A percentile compares a stretch with the other conserved stretches of the same genome.
phyloP scores from a whole-genome alignment of 176 grass and related monocot species.

The Oryza brachyantha region DNA sequence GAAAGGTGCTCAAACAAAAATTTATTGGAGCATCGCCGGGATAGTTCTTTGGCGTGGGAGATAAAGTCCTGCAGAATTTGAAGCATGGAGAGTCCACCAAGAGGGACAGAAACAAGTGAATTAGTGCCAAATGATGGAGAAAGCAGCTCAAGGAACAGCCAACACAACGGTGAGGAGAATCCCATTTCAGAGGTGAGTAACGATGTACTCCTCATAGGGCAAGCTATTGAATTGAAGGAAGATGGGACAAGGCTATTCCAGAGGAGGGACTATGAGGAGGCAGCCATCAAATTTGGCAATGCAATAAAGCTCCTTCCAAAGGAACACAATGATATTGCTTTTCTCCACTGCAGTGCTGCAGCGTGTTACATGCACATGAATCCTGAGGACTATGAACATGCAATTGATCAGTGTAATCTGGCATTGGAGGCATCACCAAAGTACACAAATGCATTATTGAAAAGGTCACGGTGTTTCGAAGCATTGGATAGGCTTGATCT shows the following conservation, averaged over 20 bases:
- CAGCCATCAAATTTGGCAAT: conserved; percentile 62
- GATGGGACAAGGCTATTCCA: conserved; percentile 67
- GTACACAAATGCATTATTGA: conserved; percentile 61
- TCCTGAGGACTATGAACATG: conserved; percentile 52
- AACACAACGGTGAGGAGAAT: conserved; percentile 22
- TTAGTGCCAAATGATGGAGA: conserved; percentile 12
- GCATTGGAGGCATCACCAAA: conserved; percentile 57
- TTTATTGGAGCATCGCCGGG: neutral
- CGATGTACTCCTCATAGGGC: conserved; percentile 20
- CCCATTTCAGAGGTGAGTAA: conserved; percentile 24
- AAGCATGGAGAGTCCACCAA: conserved; percentile 62
- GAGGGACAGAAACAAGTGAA: conserved; percentile 44
- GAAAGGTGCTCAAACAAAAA: neutral
- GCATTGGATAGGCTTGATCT: conserved; percentile 64
- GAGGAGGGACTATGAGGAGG: conserved; percentile 58
- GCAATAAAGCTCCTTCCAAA: conserved; percentile 57
- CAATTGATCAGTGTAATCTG: conserved; percentile 53
- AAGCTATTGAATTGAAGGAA: conserved; percentile 49
- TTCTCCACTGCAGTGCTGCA: conserved; percentile 62
- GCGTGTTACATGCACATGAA: conserved; percentile 81
- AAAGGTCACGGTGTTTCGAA: conserved; percentile 69
- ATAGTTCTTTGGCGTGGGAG: neutral
- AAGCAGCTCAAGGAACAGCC: conserved; percentile 27
- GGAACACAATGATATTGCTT: conserved; percentile 50
- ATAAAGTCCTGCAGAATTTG: neutral